These are phyloP conservation scores for Fibroporia radiculosa DNA, from an alignment of 768 basidiomycete species.

Conservation along the genomic window DNA sequence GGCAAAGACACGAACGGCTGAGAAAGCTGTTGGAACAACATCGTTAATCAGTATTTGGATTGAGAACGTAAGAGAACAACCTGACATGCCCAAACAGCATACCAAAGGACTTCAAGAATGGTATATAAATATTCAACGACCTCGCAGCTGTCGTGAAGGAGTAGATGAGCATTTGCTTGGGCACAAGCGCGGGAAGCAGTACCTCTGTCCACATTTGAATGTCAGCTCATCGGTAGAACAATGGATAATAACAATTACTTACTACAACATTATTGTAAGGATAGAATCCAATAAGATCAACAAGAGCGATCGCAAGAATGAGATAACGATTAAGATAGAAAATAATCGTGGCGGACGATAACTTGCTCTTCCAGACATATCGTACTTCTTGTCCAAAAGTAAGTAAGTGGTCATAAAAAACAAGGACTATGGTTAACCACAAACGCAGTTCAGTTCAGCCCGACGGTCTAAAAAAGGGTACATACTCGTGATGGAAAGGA, in stretches of 20 bases:
- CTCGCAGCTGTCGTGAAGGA: background rate
- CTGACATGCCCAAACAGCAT: constrained; percentile 3
- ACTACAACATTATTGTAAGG: background rate
- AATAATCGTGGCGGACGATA: constrained; percentile 2
- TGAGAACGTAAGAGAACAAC: background rate
- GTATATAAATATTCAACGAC: background rate
- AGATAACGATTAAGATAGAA: constrained; percentile 7
- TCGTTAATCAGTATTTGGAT: background rate
- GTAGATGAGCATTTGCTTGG: too few relatives aligned
- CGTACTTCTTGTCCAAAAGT: constrained; percentile 4
- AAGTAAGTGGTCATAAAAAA: constrained; percentile 6
- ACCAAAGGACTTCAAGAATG: constrained; percentile 2
- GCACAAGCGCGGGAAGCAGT: too few relatives aligned
- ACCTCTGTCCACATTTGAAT: too few relatives aligned
- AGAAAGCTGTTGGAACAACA: constrained; percentile 2
- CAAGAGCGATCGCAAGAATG: background rate
- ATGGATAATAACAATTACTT: too few relatives aligned
- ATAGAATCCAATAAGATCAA: background rate
- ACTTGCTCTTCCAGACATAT: constrained; percentile 6
- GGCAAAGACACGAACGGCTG: constrained; percentile 4
- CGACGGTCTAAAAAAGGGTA: too few relatives aligned
- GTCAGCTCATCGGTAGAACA: too few relatives aligned
- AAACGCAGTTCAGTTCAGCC: too few relatives aligned
- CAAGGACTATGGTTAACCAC: background rate
- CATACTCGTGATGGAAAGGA: too few relatives aligned